Evolutionary conservation across 139 green algal genomes (phyloP), one percentile per base, ranked within the genome.

Genomic region (Closterium sp.): DNA sequence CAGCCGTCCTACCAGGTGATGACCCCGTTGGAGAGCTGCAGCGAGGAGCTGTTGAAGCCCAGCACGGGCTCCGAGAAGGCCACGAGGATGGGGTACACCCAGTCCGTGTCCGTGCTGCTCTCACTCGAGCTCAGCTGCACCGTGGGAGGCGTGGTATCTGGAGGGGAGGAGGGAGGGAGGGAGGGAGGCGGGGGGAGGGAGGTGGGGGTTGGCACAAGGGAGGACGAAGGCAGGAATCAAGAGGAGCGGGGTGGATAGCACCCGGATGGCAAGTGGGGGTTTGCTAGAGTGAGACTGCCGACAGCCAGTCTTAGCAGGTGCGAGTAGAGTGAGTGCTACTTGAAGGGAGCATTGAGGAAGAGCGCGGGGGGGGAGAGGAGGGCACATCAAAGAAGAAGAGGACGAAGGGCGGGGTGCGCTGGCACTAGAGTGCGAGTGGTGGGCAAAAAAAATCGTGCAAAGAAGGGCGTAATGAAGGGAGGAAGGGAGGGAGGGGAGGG

Each of bases 1-100:
- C n/a, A n/a, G n/a, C n/a, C n/a, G n/a, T n/a, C 87, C 10, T 25
- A 91, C 87, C 87, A 91, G 23, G 81, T 91, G 21, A 91, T 38
- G 69, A 87, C 87, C 25, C 87, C 87, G 3, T 91, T 91, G 36
- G 55, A 86, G 4, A 91, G 6, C 0, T 91, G 31, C 0, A 91
- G 4, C 0, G 32, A 84, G 23, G 23, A 32, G 21, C 0, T n/a
- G 35, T 81, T 91, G 5, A 91, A 91, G 23, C 81, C 81, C 23
- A 91, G 34, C 69, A 91, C 35, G 19, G 87, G 87, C 23, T 91
- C 34, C 21, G 87, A 91, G 35, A 91, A 91, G 21, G 33, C 23
- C 7, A 91, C 87, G 33, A 91, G 34, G 87, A 91, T 36, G 33
- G 34, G 34, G 35, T 91, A 91, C 2, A n/a, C 34, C 34, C 23